Evolutionary conservation across 148 eudicot species (phyloP).

Genomic region (Cornus florida): DNA sequence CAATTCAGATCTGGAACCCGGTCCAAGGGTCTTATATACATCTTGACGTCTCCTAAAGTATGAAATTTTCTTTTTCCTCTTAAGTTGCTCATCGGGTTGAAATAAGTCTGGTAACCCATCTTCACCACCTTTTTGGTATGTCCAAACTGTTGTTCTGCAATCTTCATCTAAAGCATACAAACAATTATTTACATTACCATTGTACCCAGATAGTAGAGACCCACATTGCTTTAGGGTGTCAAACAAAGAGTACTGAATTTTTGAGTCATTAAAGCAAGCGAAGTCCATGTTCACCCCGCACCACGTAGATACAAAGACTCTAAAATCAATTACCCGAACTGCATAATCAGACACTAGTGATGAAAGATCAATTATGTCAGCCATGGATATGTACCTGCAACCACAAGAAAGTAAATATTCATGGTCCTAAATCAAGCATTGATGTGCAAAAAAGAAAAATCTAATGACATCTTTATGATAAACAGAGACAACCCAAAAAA

Average conservation of each 20-base stretch:
- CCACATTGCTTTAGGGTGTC: conserved; percentile 64
- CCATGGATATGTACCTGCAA: conserved; percentile 85
- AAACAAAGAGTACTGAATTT: conserved; percentile 29
- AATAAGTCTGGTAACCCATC: conserved; percentile 73
- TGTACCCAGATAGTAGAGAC: conserved; percentile 57
- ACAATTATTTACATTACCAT: conserved; percentile 51
- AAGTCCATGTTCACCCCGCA: conserved; percentile 55
- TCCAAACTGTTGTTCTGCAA: conserved; percentile 90
- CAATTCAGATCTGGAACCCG: conserved; percentile 56
- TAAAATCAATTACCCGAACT: conserved; percentile 68
- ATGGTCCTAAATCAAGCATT: background rate
- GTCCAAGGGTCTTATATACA: conserved; percentile 70
- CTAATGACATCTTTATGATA: background rate
- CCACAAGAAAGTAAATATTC: conserved; percentile 4
- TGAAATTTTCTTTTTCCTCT: conserved; percentile 69
- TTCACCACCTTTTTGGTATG: conserved; percentile 50
- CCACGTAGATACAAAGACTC: conserved; percentile 60
- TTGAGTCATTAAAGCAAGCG: conserved; percentile 46
- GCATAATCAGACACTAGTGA: conserved; percentile 36
- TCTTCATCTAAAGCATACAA: conserved; percentile 63
- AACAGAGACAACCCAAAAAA: background rate
- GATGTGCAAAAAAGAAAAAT: background rate
- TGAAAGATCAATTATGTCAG: conserved; percentile 74
- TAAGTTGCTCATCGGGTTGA: conserved; percentile 91
- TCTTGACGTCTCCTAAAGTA: conserved; percentile 67